A percentile compares a stretch with the other conserved stretches of the same genome.
Conservation (phyloP, 129 eudicot species). For the Dittrichia graveolens region DNA sequence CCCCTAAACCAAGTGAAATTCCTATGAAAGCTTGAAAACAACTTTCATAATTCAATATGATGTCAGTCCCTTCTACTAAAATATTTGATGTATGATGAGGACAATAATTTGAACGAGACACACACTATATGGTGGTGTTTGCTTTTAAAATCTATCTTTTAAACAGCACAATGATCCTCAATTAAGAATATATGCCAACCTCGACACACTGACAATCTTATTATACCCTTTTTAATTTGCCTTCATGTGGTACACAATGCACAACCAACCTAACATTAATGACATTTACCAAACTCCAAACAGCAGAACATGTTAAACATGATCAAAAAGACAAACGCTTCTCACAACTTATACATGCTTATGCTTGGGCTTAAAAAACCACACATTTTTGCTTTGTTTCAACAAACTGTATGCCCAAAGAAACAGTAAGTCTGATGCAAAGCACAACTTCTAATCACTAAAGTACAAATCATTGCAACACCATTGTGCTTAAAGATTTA, state of each 20-base stretch:
- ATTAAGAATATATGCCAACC: constrained; percentile 13
- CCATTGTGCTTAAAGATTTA: constrained; percentile 14
- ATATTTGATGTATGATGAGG: no score
- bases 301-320: constrained; percentile 17
- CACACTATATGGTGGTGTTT: no score
- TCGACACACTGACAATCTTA: background rate
- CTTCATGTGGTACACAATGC: constrained; percentile 27
- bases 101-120: no score
- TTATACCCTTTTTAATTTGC: background rate
- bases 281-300: constrained; percentile 22
- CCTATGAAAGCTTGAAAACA: no score
- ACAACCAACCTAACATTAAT: constrained; percentile 1
- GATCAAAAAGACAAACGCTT: background rate
- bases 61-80: no score
- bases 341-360: constrained; percentile 4
- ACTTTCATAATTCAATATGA: no score
- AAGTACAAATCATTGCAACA: background rate
- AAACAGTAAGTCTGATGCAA: background rate
- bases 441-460: background rate
- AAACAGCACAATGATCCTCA: background rate
- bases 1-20: no score
- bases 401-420: background rate
- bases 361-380: constrained; percentile 19
- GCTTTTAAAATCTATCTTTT: no score
- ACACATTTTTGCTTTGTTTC: background rate